Base-by-base conservation (phyloP, 2,329 filamentous ascomycete species). In the Cordyceps militaris region DNA sequence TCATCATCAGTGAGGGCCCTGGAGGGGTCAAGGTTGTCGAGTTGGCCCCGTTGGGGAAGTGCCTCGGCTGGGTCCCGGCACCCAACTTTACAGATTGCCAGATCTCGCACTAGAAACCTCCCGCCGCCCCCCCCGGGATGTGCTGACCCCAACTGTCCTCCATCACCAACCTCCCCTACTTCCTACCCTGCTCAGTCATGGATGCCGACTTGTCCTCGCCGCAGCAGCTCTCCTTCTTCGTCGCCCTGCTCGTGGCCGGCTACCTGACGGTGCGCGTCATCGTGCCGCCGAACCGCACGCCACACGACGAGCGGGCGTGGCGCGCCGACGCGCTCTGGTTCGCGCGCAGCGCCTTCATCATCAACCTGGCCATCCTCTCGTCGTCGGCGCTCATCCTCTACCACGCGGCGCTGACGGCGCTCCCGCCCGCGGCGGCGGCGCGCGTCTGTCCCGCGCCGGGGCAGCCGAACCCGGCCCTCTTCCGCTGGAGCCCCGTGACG, bases 201-300 rank as follows among this genome's bases (percentile, higher is more conserved):
- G 21, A 24, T 7, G 21, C 11, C 1, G 43, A 49, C 3, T n/a
- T n/a, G n/a, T n/a, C 23, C 14, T 49, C 51, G 21, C 43, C n/a
- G 8, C 14, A 24, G 24, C 55, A 50, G 28, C 26, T 57, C 8
- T 43, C 55, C 46, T 57, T 50, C 16, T 26, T 43, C 46, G 19
- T 8, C n/a, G 44, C 44, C 1, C 34, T 42, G 30, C 32, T 42
- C 21, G 19, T 36, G 3, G 16, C 19, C 46, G 46, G 55, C 13
- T 51, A 24, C 46, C 55, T 51, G 14, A 36, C 26, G 11, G 46
- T 50, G 26, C 46, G 46, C 46, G 46, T 36, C 46, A 57, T 44
- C 26, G 44, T 28, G 4, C 55, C 55, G 46, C 55, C 55, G 3
- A 57, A 57, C 55, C 36, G 19, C 14, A 57, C 46, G 36, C 55